Percentiles rank a stretch among this genome's conserved stretches.
Conservation (phyloP, 805 yeast genomes). For the Hanseniaspora taiwanica region DNA sequence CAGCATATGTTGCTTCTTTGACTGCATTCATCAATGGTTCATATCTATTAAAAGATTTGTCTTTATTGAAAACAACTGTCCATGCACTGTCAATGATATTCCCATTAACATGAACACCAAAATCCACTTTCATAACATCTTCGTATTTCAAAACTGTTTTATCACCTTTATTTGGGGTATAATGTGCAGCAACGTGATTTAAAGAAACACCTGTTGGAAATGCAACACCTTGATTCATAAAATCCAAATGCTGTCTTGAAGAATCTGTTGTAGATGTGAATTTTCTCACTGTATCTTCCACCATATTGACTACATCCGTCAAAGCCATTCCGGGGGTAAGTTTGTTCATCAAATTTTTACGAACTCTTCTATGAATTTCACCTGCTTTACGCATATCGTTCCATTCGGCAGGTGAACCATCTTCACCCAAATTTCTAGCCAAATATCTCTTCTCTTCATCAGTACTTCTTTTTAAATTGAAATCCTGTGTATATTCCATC, state of each 20-base stretch:
- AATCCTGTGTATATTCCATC: conserved; percentile 54
- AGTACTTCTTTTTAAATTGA: conserved; percentile 62
- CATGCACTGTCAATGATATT: conserved; percentile 90
- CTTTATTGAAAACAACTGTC: conserved; percentile 55
- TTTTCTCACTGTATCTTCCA: conserved; percentile 73
- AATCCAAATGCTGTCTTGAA: conserved; percentile 30
- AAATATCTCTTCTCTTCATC: conserved; percentile 71
- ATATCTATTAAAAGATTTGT: conserved; percentile 46
- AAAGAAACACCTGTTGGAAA: conserved; percentile 96
- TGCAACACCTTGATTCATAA: conserved; percentile 68
- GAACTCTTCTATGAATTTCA: conserved; percentile 85
- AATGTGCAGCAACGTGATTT: conserved; percentile 94
- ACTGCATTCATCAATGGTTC: conserved; percentile 76
- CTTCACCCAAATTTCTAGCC: conserved; percentile 29
- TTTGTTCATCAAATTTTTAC: conserved; percentile 59
- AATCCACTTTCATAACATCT: conserved; percentile 93
- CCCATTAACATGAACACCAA: conserved; percentile 95
- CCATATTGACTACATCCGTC: conserved; percentile 77
- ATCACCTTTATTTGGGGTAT: conserved; percentile 94
- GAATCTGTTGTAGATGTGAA: conserved; percentile 50
- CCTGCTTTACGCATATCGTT: conserved; percentile 92
- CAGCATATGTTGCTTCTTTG: conserved; percentile 85
- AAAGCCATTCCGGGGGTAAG: conserved; percentile 87
- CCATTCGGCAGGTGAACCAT: conserved; percentile 31
- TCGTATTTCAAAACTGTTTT: conserved; percentile 65